phyloP scores from a whole-genome alignment of 2,329 filamentous ascomycete species.

The Scorias spongiosa region DNA sequence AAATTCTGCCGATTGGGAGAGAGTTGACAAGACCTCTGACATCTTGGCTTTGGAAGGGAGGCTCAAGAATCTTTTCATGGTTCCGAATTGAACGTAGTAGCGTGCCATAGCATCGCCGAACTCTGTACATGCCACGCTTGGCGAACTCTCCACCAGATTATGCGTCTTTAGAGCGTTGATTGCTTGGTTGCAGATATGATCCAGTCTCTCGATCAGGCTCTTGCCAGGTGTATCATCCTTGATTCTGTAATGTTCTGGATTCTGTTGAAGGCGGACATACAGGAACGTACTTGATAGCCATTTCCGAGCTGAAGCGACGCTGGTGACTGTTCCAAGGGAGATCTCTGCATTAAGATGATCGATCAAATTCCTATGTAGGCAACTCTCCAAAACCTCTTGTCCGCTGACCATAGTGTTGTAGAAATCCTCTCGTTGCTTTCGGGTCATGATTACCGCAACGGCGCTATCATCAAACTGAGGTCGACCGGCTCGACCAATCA shows the following conservation, averaged over 20 bases:
- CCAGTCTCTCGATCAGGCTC: slow-evolving; percentile 48
- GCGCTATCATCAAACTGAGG: slow-evolving; percentile 70
- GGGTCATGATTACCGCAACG: slow-evolving; percentile 66
- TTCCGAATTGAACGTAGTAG: slow-evolving; percentile 67
- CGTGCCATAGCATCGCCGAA: slow-evolving; percentile 70
- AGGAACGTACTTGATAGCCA: slow-evolving; percentile 72
- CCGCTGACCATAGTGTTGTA: slow-evolving; percentile 65
- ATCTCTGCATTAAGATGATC: slow-evolving; percentile 79
- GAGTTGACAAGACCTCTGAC: slow-evolving; percentile 49
- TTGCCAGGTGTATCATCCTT: slow-evolving; percentile 34
- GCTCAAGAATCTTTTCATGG: slow-evolving; percentile 56
- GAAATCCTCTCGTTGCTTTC: slow-evolving; percentile 43
- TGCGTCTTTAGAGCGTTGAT: slow-evolving; percentile 48
- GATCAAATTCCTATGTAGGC: slow-evolving; percentile 61
- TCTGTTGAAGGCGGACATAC: slow-evolving; percentile 55
- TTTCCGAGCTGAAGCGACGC: slow-evolving; percentile 47
- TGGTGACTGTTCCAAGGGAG: slow-evolving; percentile 55
- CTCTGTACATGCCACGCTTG: slow-evolving; percentile 46
- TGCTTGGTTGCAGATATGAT: slow-evolving; percentile 55
- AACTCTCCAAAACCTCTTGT: slow-evolving; percentile 60
- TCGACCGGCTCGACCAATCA: slow-evolving; percentile 70
- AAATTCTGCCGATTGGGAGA: slow-evolving; percentile 59
- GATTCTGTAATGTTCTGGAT: slow-evolving; percentile 56
- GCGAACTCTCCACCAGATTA: slow-evolving; percentile 36
- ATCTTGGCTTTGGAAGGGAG: slow-evolving; percentile 46